Base-by-base conservation (phyloP, 129 eudicot genomes). In the Flaveria ramosissima region DNA sequence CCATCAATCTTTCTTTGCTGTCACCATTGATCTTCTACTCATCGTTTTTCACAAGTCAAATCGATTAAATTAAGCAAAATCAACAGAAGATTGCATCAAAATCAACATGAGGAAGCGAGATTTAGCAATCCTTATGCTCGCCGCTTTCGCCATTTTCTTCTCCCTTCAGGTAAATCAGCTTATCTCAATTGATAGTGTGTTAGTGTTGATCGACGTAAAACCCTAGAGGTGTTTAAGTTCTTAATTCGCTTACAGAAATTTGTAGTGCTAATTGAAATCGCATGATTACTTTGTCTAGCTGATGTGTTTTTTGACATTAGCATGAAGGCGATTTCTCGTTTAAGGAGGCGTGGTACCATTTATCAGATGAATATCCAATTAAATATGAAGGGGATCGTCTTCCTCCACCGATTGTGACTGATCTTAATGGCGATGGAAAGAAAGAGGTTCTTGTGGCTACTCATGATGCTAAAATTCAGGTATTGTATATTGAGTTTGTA, bases 381-480 rank as follows among this genome's bases (percentile, higher is more conserved):
- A 87, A 89, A 77, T 94, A 84, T 83, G 97, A 91, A 79, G 97
- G 89, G 1, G 98, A 94, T 9, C 97, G 98, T 16, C 93, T 94
- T 30, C 98, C 98, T 36, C 98, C 98, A 0, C 98, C 98, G 0
- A 74, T 94, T 70, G 96, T 94, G 15, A 73, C 98, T 36, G 98
- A 94, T 94, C 93, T 94, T 16, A 94, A 94, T 62, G 97, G 97
- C n/a, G 98, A 94, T 53, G 98, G 98, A 7, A 89, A 80, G 75
- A 87, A 85, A 46, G 98, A 94, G 86, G 85, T 94, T 50, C 96
- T 94, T 55, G 83, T 94, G 9, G 97, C 98, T 39, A 94, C 98
- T 56, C 86, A 91, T 68, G 98, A 94, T 72, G 98, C 98, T 79
- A 94, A 91, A 84, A 89, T 94, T 77, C 98, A 90, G 96, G 98